Evolutionary conservation across 2,329 filamentous ascomycete species (phyloP).

Genomic region (Botrytis elliptica): DNA sequence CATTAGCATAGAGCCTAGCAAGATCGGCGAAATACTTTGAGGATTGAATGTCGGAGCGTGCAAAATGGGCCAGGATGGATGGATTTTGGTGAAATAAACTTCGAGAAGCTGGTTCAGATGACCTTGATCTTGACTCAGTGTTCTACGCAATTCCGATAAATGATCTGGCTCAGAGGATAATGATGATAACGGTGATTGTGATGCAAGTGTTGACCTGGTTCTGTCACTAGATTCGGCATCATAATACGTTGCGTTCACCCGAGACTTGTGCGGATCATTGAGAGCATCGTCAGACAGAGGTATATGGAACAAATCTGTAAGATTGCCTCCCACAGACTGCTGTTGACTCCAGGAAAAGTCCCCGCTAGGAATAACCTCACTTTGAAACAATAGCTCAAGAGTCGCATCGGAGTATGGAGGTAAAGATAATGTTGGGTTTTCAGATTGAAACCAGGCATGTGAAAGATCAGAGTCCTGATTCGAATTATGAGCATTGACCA

Average conservation of each 20-base stretch:
- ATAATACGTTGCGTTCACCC: not conserved
- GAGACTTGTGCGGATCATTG: not conserved
- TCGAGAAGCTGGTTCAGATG: not conserved
- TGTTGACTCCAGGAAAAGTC: not conserved
- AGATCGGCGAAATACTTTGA: not conserved
- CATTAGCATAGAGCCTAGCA: constrained; percentile 12
- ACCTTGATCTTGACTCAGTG: not conserved
- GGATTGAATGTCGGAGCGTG: constrained; percentile 9
- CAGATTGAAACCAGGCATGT: constrained; percentile 11
- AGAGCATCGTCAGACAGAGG: constrained; percentile 4
- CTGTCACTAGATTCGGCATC: not conserved
- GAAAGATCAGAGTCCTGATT: not conserved
- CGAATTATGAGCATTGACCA: not conserved
- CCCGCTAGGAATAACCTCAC: not conserved
- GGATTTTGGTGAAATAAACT: not conserved
- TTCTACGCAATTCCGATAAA: not conserved
- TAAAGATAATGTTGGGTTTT: not conserved
- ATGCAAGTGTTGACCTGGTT: not conserved
- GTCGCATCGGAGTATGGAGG: not conserved
- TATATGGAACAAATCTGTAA: not conserved
- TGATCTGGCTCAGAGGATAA: constrained; percentile 2
- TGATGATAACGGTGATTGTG: constrained; percentile 13
- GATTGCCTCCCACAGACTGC: not conserved
- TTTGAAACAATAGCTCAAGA: not conserved
- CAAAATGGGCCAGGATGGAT: constrained; percentile 14